phyloP scores from a whole-genome alignment of 2,329 filamentous ascomycete genomes.

The Trichoderma atrobrunneum region DNA sequence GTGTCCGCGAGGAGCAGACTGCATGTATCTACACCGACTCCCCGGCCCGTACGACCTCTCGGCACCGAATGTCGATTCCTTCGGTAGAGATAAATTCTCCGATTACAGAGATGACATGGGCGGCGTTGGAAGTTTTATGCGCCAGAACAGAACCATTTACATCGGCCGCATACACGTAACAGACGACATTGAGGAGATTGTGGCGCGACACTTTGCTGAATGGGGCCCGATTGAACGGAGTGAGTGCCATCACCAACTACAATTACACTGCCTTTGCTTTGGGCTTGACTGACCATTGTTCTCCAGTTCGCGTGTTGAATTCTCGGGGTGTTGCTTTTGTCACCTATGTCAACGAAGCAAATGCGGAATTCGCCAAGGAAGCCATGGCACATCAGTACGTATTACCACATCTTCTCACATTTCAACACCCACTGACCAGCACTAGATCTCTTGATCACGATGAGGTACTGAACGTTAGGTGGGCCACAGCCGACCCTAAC shows the following conservation, averaged over 20 bases:
- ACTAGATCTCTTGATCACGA: slow-evolving; percentile 70
- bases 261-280: not conserved
- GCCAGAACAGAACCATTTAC: slow-evolving; percentile 92
- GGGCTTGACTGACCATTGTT: not conserved
- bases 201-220: slow-evolving; percentile 91
- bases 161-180: slow-evolving; percentile 91
- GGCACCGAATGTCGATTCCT: slow-evolving; percentile 92
- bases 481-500: slow-evolving; percentile 96
- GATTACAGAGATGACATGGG: slow-evolving; percentile 98
- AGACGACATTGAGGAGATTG: slow-evolving; percentile 95
- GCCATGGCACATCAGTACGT: slow-evolving; percentile 83
- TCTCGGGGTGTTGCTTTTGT: slow-evolving; percentile 89
- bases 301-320: slow-evolving; percentile 72
- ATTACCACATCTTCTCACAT: not conserved
- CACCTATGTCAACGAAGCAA: slow-evolving; percentile 88
- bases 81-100: slow-evolving; percentile 80
- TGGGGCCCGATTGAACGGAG: slow-evolving; percentile 89
- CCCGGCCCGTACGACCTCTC: slow-evolving; percentile 86
- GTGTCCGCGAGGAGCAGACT: slow-evolving; percentile 85
- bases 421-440: not conserved
- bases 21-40: slow-evolving; percentile 87
- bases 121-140: slow-evolving; percentile 88
- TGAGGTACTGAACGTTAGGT: slow-evolving; percentile 92
- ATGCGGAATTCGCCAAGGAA: slow-evolving; percentile 87
- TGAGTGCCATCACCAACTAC: slow-evolving; percentile 29